Evolutionary conservation across 805 yeast species (phyloP).

Genomic region (Starmerella apicola): DNA sequence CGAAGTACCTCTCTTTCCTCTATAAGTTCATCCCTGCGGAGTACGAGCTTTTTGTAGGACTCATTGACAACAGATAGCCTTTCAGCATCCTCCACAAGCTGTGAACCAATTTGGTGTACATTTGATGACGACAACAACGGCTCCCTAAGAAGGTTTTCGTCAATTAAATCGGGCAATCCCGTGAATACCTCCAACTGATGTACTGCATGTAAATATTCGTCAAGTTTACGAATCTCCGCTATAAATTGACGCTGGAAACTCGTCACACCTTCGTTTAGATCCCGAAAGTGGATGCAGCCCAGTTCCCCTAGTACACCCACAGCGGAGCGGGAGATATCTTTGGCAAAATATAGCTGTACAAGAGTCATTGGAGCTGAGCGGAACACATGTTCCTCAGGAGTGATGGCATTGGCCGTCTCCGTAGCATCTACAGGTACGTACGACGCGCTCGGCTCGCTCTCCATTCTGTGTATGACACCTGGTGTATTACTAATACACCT

Average conservation of each 20-base stretch:
- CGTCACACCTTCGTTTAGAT: slow-evolving; percentile 62
- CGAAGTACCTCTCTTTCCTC: slow-evolving; percentile 57
- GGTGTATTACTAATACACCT: no score
- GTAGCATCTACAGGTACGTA: neutral
- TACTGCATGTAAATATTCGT: slow-evolving; percentile 44
- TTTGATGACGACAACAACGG: slow-evolving; percentile 35
- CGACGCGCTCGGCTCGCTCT: neutral
- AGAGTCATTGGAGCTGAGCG: slow-evolving; percentile 96
- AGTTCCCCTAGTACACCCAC: slow-evolving; percentile 72
- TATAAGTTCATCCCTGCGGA: slow-evolving; percentile 47
- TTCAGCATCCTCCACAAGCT: slow-evolving; percentile 54
- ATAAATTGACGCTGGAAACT: slow-evolving; percentile 84
- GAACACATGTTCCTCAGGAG: slow-evolving; percentile 18
- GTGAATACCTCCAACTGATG: slow-evolving; percentile 11
- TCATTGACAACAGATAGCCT: slow-evolving; percentile 57
- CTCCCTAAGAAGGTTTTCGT: slow-evolving; percentile 7
- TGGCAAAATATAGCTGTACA: slow-evolving; percentile 79
- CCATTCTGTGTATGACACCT: no score
- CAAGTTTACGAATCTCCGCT: slow-evolving; percentile 69
- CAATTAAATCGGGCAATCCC: neutral
- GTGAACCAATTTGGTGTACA: slow-evolving; percentile 56
- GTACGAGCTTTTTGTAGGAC: slow-evolving; percentile 51
- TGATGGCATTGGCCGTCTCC: neutral
- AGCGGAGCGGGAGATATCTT: slow-evolving; percentile 76
- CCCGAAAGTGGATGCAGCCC: slow-evolving; percentile 77